A percentile compares a stretch with the other conserved stretches of the same genome.
Evolutionary conservation across 1,284 basidiomycete species (phyloP).

Genomic region (Xerocomus nothofagi): DNA sequence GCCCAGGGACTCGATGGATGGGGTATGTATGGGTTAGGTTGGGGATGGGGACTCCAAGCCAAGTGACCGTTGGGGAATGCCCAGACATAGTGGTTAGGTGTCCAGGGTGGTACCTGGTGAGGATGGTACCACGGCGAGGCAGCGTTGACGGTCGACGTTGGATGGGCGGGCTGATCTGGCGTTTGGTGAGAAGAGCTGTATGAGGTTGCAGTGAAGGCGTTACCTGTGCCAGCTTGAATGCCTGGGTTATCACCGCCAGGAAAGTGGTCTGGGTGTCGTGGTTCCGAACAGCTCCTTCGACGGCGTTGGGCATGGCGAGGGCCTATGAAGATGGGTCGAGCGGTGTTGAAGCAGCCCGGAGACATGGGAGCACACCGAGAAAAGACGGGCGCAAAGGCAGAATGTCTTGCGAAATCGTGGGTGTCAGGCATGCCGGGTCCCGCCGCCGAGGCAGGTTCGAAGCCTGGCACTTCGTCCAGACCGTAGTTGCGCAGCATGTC

Average conservation of each 20-base stretch:
- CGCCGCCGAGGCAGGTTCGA: conserved; percentile 8
- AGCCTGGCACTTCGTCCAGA: conserved; percentile 24
- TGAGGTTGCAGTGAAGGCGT: background rate
- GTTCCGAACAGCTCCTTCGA: conserved; percentile 3
- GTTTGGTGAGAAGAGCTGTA: background rate
- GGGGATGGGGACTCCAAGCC: conserved; percentile 36
- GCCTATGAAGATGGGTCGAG: conserved; percentile 20
- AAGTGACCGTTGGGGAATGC: conserved; percentile 24
- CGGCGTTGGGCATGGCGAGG: conserved; percentile 10
- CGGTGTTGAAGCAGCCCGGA: conserved; percentile 1
- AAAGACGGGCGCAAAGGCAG: conserved; percentile 26
- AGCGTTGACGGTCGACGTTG: background rate
- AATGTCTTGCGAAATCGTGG: conserved; percentile 17
- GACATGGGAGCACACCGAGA: background rate
- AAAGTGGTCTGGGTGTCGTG: conserved; percentile 13
- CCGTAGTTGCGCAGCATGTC: conserved; percentile 27
- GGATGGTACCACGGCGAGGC: conserved; percentile 4
- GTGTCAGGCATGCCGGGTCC: conserved; percentile 10
- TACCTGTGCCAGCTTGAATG: conserved; percentile 22
- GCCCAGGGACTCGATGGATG: conserved; percentile 16
- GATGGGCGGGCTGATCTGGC: conserved; percentile 12
- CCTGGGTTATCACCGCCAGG: conserved; percentile 24
- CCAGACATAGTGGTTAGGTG: conserved; percentile 27
- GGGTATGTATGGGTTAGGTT: conserved; percentile 20
- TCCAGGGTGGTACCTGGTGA: conserved; percentile 13